Conservation (phyloP, 257 asterid genomes). For the Solanum raphanifolium region DNA sequence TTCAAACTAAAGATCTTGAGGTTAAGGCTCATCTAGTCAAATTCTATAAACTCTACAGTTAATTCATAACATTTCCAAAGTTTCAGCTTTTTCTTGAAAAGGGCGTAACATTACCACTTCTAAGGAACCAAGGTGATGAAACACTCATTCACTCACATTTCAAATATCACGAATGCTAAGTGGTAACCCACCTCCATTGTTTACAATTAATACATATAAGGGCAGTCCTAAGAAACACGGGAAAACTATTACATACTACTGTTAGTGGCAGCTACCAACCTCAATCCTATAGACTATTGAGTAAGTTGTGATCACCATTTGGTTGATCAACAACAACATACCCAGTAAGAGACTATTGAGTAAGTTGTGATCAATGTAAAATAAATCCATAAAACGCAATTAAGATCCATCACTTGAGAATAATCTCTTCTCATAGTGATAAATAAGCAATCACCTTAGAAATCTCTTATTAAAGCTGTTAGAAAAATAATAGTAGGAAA, state of each 20-base stretch:
- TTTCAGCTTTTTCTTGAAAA: not conserved
- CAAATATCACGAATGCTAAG: not conserved
- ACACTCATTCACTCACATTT: not conserved
- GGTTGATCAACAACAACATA: not conserved
- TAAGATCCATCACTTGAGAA: not conserved
- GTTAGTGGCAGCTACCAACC: not conserved
- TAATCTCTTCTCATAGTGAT: not conserved
- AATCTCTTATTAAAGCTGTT: not conserved
- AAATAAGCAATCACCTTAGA: not conserved
- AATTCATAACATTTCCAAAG: not conserved
- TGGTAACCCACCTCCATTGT: not conserved
- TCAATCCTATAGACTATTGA: not conserved
- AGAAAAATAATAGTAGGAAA: too few species aligned
- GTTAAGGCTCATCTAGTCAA: not conserved
- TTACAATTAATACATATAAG: not conserved
- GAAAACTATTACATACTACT: not conserved
- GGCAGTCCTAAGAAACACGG: not conserved
- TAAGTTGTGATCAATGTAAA: not conserved
- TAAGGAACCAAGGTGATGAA: not conserved
- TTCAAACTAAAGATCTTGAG: not conserved
- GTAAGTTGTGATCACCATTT: not conserved
- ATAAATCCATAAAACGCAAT: not conserved
- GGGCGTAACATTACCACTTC: not conserved
- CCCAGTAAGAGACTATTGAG: not conserved
- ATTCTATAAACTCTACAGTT: not conserved